Conservation (phyloP, 768 basidiomycete species). For the Leccinum fibrillosum region DNA sequence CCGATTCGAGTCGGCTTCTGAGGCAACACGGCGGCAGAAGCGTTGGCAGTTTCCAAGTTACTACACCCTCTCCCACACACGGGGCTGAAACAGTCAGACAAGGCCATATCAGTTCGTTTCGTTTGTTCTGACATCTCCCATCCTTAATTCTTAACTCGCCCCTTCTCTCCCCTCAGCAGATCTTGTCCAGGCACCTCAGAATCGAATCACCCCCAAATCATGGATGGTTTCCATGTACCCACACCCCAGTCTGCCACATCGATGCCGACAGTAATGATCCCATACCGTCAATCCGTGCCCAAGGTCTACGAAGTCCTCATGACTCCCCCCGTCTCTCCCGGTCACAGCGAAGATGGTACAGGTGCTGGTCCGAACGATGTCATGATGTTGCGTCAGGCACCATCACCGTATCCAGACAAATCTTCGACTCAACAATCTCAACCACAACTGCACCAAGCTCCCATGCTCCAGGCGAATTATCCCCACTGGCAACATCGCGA, state of each 20-base stretch:
- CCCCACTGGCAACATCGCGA: constrained; percentile 11
- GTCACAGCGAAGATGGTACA: constrained; percentile 41
- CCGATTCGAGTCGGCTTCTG: constrained; percentile 11
- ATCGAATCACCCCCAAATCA: constrained; percentile 4
- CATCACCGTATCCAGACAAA: constrained; percentile 8
- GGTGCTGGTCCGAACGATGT: constrained; percentile 12
- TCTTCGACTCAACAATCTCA: constrained; percentile 8
- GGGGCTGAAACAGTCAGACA: constrained; percentile 4
- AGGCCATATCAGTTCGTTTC: constrained; percentile 11
- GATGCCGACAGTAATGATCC: constrained; percentile 11
- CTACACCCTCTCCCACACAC: neutral
- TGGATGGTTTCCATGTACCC: constrained; percentile 26
- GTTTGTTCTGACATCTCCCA: neutral
- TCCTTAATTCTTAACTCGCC: neutral
- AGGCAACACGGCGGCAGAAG: constrained; percentile 9
- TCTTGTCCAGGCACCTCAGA: constrained; percentile 1
- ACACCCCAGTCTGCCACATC: constrained; percentile 16
- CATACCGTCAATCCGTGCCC: constrained; percentile 38
- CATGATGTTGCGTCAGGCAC: constrained; percentile 14
- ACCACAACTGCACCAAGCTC: constrained; percentile 1
- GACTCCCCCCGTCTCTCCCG: constrained; percentile 68
- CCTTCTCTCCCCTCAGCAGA: neutral
- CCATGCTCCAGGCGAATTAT: constrained; percentile 5
- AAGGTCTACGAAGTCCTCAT: constrained; percentile 57
- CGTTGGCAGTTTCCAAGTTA: neutral